These are phyloP conservation scores for Akebia trifoliata DNA, from an alignment of 164 flowering plant genomes.

Conservation along the genomic window DNA sequence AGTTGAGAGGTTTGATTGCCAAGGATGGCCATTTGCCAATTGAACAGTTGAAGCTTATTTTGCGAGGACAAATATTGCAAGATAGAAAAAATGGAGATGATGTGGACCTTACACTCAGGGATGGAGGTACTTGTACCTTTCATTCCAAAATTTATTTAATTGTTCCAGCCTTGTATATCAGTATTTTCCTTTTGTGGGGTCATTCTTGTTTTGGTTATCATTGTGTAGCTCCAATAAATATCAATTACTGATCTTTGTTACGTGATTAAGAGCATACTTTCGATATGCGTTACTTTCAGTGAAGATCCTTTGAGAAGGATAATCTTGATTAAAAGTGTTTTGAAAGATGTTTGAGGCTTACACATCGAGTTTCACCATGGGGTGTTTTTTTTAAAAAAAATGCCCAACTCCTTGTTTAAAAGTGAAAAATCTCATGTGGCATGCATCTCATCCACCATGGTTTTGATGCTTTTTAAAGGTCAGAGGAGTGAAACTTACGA, in stretches of 20 bases:
- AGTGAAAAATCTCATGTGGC: too few species aligned
- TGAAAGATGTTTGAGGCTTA: too few species aligned
- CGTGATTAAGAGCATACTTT: not conserved
- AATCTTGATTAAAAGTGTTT: too few species aligned
- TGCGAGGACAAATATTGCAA: constrained; percentile 56
- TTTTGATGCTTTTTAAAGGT: too few species aligned
- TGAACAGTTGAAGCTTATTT: constrained; percentile 66
- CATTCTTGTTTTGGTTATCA: not conserved
- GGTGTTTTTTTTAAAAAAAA: too few species aligned
- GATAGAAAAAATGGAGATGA: constrained; percentile 55
- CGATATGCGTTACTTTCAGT: too few species aligned
- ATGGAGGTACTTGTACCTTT: constrained; percentile 50
- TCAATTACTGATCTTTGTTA: not conserved
- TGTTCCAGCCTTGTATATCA: not conserved
- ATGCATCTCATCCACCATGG: too few species aligned
- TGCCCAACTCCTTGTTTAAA: too few species aligned
- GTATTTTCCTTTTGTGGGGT: not conserved
- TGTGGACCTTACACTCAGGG: constrained; percentile 33
- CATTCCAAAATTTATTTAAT: not conserved
- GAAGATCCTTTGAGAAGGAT: too few species aligned
- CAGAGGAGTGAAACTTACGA: too few species aligned
- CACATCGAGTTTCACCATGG: too few species aligned
- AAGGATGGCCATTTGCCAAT: constrained; percentile 33
- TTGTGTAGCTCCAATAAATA: not conserved
- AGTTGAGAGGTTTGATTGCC: constrained; percentile 65